Conservation (phyloP, 2,329 filamentous ascomycete genomes). For the Boeremia exigua region DNA sequence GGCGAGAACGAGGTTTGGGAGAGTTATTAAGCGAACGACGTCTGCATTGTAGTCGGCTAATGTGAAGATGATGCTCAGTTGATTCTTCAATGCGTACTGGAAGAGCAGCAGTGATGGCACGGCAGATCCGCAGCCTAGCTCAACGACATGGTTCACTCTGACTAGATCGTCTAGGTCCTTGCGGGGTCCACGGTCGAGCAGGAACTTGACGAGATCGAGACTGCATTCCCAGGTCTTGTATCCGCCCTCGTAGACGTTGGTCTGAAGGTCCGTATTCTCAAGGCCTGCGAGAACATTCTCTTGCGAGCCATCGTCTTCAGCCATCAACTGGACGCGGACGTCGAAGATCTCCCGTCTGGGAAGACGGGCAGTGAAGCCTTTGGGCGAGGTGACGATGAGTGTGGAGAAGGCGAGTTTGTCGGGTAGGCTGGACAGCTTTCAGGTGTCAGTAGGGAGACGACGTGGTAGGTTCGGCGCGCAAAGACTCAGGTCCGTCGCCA, state of each 20-base stretch:
- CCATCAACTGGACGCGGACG: slow-evolving; percentile 80
- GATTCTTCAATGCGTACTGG: slow-evolving; percentile 62
- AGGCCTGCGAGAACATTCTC: slow-evolving; percentile 40
- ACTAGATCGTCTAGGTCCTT: slow-evolving; percentile 58
- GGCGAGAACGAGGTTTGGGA: slow-evolving; percentile 77
- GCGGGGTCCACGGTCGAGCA: slow-evolving; percentile 56
- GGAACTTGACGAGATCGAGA: slow-evolving; percentile 75
- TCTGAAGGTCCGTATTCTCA: slow-evolving; percentile 73
- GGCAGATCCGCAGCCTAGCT: slow-evolving; percentile 80
- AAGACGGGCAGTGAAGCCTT: slow-evolving; percentile 61
- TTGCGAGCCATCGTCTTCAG: slow-evolving; percentile 59
- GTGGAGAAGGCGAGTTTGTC: slow-evolving; percentile 75
- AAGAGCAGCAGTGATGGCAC: slow-evolving; percentile 75
- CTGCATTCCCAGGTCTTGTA: slow-evolving; percentile 93
- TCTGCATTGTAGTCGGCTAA: slow-evolving; percentile 82
- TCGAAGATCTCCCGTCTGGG: slow-evolving; percentile 83
- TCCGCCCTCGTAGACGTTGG: slow-evolving; percentile 83
- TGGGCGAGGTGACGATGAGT: slow-evolving; percentile 66
- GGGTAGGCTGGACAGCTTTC: slow-evolving; percentile 65
- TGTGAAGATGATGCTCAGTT: slow-evolving; percentile 63
- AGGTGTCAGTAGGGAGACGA: background rate
- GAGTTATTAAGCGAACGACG: slow-evolving; percentile 77
- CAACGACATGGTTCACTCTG: slow-evolving; percentile 57
- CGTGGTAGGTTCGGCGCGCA: background rate
- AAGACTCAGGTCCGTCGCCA: background rate